Evolutionary conservation across 192 early-diverging fungal genomes (phyloP).

Genomic region (Piromyces finnis): DNA sequence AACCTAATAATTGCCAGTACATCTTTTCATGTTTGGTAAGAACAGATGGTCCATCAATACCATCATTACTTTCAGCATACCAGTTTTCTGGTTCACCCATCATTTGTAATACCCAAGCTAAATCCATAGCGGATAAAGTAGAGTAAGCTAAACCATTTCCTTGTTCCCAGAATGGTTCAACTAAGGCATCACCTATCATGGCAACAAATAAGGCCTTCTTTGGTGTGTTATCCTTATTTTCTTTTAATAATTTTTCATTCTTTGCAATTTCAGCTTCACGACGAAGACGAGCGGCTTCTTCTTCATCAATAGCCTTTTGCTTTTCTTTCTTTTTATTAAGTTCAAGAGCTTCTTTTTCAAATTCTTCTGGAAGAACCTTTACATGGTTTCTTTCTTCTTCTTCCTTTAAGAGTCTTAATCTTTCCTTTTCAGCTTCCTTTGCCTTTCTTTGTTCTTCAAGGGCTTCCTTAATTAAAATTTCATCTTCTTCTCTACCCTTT

Average conservation of each 20-base stretch:
- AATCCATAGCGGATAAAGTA: neutral
- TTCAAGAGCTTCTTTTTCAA: neutral
- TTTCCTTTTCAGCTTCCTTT: neutral
- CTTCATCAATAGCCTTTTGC: neutral
- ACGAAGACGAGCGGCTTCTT: neutral
- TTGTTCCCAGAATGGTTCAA: neutral
- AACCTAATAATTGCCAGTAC: neutral
- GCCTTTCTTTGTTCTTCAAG: neutral
- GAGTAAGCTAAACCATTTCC: neutral
- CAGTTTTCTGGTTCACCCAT: neutral
- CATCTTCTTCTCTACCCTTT: neutral
- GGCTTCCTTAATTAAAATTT: neutral
- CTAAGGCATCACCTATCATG: neutral
- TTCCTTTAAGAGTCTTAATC: neutral
- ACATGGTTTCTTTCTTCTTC: neutral
- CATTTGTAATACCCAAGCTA: neutral
- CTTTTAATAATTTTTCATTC: neutral
- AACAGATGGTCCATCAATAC: neutral
- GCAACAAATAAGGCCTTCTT: neutral
- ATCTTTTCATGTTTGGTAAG: neutral
- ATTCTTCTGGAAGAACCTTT: neutral
- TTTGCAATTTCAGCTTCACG: neutral
- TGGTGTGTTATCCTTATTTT: neutral
- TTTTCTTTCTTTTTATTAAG: neutral
- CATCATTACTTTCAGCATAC: neutral